phyloP scores from a whole-genome alignment of 805 yeast species.

The Wickerhamiella musiphila region DNA sequence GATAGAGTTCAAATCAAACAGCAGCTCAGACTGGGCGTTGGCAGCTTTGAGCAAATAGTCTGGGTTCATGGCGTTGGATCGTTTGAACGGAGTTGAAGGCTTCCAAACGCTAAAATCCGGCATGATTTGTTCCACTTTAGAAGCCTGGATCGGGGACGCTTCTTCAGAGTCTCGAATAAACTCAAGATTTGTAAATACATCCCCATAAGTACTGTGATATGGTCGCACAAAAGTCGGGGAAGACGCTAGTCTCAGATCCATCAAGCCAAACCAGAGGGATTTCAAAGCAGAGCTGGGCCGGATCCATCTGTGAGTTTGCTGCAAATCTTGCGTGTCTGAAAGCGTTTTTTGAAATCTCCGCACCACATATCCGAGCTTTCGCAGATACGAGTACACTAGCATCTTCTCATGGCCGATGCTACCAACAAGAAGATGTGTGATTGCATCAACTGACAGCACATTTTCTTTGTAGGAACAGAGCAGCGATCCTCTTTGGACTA shows the following conservation, averaged over 20 bases:
- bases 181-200: conserved; percentile 9
- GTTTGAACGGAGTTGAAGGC: conserved; percentile 51
- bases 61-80: conserved; percentile 47
- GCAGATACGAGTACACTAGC: conserved; percentile 55
- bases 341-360: conserved; percentile 10
- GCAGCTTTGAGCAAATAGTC: conserved; percentile 56
- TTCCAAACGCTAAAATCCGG: conserved; percentile 68
- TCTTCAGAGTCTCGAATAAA: neutral
- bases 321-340: neutral
- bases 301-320: neutral
- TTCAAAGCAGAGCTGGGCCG: neutral
- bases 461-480: conserved; percentile 24
- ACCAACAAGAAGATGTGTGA: conserved; percentile 33
- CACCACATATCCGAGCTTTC: conserved; percentile 64
- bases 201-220: conserved; percentile 7
- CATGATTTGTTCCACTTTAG: no score
- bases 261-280: neutral
- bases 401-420: conserved; percentile 8
- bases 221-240: conserved; percentile 12
- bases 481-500: conserved; percentile 64
- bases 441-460: conserved; percentile 42
- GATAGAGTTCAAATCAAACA: no score
- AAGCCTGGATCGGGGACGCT: neutral
- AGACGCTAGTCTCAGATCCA: neutral
- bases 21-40: conserved; percentile 19